Percentiles rank a stretch among this genome's conserved stretches.
Conservation (phyloP, 805 yeast species). For the Saccharomycopsis schoenii region DNA sequence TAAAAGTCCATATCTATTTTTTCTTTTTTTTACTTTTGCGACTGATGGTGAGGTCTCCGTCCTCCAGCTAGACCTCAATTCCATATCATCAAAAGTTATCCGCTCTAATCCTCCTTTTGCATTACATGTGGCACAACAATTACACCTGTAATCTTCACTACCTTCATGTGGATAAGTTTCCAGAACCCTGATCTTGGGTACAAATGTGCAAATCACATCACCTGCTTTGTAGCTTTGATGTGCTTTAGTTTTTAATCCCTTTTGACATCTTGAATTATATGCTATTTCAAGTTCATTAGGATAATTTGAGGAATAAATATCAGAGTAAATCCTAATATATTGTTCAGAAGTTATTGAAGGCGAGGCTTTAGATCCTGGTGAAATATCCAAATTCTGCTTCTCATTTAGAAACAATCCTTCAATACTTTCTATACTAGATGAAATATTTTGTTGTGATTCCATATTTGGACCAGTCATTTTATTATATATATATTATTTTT, state of each 20-base stretch:
- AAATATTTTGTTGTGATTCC: not conserved
- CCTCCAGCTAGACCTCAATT: not conserved
- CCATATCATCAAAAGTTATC: not conserved
- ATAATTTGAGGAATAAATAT: not conserved
- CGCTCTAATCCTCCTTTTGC: not conserved
- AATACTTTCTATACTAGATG: not conserved
- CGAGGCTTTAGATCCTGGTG: not conserved
- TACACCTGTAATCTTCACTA: constrained; percentile 5
- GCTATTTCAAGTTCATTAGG: not conserved
- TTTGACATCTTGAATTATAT: not conserved
- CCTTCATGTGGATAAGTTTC: not conserved
- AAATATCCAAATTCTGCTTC: not conserved
- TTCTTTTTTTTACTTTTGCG: not conserved
- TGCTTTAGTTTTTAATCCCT: not conserved
- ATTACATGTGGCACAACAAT: constrained; percentile 3
- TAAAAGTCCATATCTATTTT: not conserved
- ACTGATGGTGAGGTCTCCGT: no score
- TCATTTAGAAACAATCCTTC: not conserved
- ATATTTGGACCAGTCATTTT: not conserved
- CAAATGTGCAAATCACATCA: constrained; percentile 1
- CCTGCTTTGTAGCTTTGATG: not conserved
- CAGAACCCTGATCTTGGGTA: constrained; percentile 4
- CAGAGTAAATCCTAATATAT: not conserved
- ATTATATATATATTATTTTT: no score
- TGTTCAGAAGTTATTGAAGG: not conserved